These are phyloP conservation scores for Penicillium psychrosexuale DNA, from an alignment of 2,329 filamentous ascomycete genomes.

Conservation along the genomic window DNA sequence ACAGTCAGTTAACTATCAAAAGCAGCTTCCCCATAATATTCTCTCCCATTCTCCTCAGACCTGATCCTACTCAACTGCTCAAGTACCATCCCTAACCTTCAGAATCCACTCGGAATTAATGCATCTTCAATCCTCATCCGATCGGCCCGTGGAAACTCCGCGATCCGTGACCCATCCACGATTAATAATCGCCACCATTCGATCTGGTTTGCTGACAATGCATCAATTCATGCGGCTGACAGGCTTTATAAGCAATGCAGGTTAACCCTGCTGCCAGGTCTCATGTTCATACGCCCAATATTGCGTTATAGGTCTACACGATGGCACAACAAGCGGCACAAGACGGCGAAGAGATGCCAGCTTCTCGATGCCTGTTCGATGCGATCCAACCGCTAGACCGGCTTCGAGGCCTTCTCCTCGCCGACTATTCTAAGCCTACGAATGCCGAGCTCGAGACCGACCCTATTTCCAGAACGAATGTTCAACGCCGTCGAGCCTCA, in stretches of 20 bases:
- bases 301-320: background rate
- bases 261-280: background rate
- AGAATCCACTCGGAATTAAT: background rate
- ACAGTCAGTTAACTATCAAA: background rate
- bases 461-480: slow-evolving; percentile 16
- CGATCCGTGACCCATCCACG: slow-evolving; percentile 1
- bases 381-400: slow-evolving; percentile 15
- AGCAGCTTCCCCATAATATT: background rate
- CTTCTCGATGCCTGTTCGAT: slow-evolving; percentile 12
- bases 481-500: slow-evolving; percentile 17
- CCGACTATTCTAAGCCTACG: background rate
- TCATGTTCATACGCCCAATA: background rate
- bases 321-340: slow-evolving; percentile 8
- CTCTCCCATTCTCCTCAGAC: background rate
- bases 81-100: background rate
- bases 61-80: no score
- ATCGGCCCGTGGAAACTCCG: slow-evolving; percentile 2
- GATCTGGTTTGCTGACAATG: slow-evolving; percentile 8
- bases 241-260: background rate
- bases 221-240: slow-evolving; percentile 5
- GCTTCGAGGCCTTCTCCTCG: slow-evolving; percentile 11
- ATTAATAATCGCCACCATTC: slow-evolving; percentile 21
- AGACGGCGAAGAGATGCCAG: background rate
- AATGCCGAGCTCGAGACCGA: background rate
- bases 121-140: background rate